These are phyloP conservation scores for Beauveria sp. DNA, from an alignment of 2,329 filamentous ascomycete species.

Conservation along the genomic window DNA sequence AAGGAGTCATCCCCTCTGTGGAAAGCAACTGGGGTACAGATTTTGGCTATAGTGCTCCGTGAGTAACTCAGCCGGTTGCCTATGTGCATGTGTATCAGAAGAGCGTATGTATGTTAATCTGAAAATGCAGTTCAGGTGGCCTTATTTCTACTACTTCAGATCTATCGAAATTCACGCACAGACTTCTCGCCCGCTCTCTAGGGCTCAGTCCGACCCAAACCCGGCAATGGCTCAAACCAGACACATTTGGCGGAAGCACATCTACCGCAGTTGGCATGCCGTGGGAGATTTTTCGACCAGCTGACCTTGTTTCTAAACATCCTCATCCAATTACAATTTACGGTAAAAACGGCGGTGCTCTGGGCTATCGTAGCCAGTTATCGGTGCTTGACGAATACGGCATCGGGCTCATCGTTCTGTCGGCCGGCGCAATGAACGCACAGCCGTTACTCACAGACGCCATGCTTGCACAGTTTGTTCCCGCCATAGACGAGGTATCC, in stretches of 20 bases:
- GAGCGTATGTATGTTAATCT: too few relatives aligned
- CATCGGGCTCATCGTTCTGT: background rate
- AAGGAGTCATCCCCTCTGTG: slow-evolving; percentile 27
- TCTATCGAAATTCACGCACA: slow-evolving; percentile 21
- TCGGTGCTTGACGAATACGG: slow-evolving; percentile 29
- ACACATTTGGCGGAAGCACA: slow-evolving; percentile 22
- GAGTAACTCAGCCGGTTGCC: slow-evolving; percentile 9
- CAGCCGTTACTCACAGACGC: too few relatives aligned
- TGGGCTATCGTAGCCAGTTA: slow-evolving; percentile 28
- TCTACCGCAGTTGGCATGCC: slow-evolving; percentile 27
- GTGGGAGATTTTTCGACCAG: slow-evolving; percentile 28
- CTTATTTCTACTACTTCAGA: slow-evolving; percentile 28
- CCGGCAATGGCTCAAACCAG: slow-evolving; percentile 29
- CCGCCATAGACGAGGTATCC: too few relatives aligned
- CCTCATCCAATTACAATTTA: slow-evolving; percentile 26
- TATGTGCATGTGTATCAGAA: too few relatives aligned
- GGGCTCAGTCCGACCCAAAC: slow-evolving; percentile 19
- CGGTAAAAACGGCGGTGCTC: slow-evolving; percentile 27
- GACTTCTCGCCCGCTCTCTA: slow-evolving; percentile 20
- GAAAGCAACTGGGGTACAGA: slow-evolving; percentile 27
- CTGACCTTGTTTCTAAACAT: slow-evolving; percentile 19
- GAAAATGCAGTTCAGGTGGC: slow-evolving; percentile 15
- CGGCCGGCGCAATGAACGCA: background rate
- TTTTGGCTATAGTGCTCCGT: slow-evolving; percentile 27
- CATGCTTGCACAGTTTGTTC: too few relatives aligned